Base-by-base conservation (phyloP, 192 early-diverging fungal species). In the Dispira simplex region DNA sequence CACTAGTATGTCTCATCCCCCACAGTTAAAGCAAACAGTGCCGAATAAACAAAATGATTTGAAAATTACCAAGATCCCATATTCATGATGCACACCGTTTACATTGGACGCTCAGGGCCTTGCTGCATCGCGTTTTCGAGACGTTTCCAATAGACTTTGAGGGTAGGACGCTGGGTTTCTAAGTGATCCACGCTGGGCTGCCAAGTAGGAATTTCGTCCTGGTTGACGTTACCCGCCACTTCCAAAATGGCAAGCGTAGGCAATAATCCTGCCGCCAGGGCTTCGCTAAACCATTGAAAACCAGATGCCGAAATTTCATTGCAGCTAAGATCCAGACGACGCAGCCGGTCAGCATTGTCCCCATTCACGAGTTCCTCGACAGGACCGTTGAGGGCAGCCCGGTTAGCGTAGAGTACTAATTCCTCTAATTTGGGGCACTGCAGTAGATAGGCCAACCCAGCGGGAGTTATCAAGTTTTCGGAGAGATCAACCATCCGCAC, bases 371-470 rank as follows among this genome's bases (percentile, higher is more conserved):
- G 54, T 25, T 56, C 18, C 25, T 21, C 25, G 28, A 56, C 23
- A 3, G 54, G 8, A 0, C 54, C 54, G 13, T 21, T 28, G 25
- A 56, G 21, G 8, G 54, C 54, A 13, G 23, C 54, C 2, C 25
- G 54, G 21, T 56, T 56, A 28, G 54, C 54, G 54, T 56, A 56
- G 13, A 56, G 54, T 13, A 28, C 25, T 13, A 56, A 28, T 26
- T 56, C 54, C 21, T 26, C 18, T 12, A 56, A 25, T 13, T 25
- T 21, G 18, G 54, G 54, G 21, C 54, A 56, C 25, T 56, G 54
- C 20, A 56, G 54, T 14, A 56, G 54, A 12, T 56, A 12, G 3
- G 54, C 54, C 18, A 56, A 21, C 23, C 54, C 54, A 12, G 54
- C 54, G 54, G 54, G 54, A 13, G 54, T 23, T 14, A 56, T 21